Conservation (phyloP, 768 basidiomycete species). For the Trametes maxima region DNA sequence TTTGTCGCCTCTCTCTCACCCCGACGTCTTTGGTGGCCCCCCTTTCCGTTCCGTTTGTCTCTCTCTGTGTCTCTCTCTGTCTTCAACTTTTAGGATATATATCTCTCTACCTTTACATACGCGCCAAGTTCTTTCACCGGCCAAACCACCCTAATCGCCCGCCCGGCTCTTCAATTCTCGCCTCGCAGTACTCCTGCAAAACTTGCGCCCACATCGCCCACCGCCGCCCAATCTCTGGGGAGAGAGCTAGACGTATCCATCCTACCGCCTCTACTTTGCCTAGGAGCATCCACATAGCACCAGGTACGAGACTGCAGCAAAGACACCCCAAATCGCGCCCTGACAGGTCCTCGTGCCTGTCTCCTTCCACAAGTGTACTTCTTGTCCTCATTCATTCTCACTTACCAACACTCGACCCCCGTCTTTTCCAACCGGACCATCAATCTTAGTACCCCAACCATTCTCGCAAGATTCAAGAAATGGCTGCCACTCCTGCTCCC, state of each 20-base stretch:
- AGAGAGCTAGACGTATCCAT: conserved; percentile 32
- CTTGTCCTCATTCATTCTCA: conserved; percentile 28
- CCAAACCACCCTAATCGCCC: conserved; percentile 34
- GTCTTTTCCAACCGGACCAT: conserved; percentile 18
- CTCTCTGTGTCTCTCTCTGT: conserved; percentile 36
- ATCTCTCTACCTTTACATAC: conserved; percentile 37
- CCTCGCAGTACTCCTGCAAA: conserved; percentile 22
- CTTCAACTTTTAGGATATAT: conserved; percentile 37
- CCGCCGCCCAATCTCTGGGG: conserved; percentile 22
- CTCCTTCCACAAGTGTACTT: conserved; percentile 35
- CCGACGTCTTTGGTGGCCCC: conserved; percentile 33
- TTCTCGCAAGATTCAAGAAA: conserved; percentile 30
- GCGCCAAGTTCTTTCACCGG: conserved; percentile 27
- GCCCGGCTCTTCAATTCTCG: conserved; percentile 28
- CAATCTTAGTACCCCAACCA: conserved; percentile 21
- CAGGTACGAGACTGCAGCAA: conserved; percentile 14
- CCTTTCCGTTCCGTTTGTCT: conserved; percentile 33
- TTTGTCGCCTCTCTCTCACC: conserved; percentile 34
- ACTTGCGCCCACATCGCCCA: conserved; percentile 20
- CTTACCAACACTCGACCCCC: conserved; percentile 22
- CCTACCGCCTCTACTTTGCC: conserved; percentile 8
- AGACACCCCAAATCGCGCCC: not conserved
- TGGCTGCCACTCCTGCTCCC: conserved; percentile 47
- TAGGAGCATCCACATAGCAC: conserved; percentile 8
- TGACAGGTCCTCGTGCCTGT: conserved; percentile 10